phyloP scores from a whole-genome alignment of 2,329 filamentous ascomycete species.

The Verticillium nonalfalfae region DNA sequence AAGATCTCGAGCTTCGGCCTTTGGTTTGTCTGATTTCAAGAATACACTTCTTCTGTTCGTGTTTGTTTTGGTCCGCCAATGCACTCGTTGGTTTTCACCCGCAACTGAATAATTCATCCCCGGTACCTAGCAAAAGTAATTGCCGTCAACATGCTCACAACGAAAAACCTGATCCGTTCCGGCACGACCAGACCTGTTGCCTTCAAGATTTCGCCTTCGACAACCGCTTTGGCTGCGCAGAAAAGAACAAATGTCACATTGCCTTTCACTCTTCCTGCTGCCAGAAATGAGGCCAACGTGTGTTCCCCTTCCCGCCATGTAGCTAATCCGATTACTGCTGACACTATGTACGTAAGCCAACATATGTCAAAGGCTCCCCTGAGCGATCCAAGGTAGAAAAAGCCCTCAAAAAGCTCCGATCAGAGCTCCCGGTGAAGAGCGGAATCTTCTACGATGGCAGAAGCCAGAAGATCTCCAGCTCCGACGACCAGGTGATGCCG shows the following conservation, averaged over 20 bases:
- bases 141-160: not conserved
- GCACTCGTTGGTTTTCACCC: not conserved
- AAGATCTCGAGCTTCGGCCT: not conserved
- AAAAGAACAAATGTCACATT: constrained; percentile 16
- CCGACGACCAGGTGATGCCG: constrained; percentile 23
- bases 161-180: not conserved
- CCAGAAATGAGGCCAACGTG: constrained; percentile 1
- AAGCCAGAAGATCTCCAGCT: constrained; percentile 17
- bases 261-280: constrained; percentile 22
- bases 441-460: constrained; percentile 23
- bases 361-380: constrained; percentile 20
- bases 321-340: constrained; percentile 18
- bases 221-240: not conserved
- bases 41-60: not conserved
- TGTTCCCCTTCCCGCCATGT: constrained; percentile 16
- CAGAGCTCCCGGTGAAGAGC: constrained; percentile 22
- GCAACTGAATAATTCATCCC: not conserved
- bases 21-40: not conserved
- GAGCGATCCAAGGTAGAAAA: constrained; percentile 21
- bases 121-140: not conserved
- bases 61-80: too few species aligned
- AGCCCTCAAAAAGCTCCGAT: constrained; percentile 20
- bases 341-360: constrained; percentile 13
- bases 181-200: not conserved
- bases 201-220: not conserved